A percentile compares a stretch with the other conserved stretches of the same genome.
Evolutionary conservation across 495 filamentous ascomycete species (phyloP).

Genomic region (Tuber aestivum): DNA sequence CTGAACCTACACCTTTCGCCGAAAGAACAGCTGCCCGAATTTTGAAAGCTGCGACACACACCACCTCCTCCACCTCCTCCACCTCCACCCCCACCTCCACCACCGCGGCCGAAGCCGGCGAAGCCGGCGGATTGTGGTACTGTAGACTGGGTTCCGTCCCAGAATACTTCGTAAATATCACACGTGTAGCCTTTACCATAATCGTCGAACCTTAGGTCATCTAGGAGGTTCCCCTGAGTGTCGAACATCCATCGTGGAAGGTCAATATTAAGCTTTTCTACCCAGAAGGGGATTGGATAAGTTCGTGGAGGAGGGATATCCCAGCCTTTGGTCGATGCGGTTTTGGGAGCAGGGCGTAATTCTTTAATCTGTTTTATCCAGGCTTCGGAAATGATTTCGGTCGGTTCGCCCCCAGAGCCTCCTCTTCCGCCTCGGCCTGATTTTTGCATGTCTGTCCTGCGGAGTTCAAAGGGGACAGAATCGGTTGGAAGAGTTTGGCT

Average conservation of each 20-base stretch:
- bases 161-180: constrained; percentile 25
- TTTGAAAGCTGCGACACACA: constrained; percentile 17
- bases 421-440: constrained; percentile 3
- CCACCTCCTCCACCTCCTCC: not conserved
- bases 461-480: not conserved
- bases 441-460: not conserved
- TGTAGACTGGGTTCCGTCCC: constrained; percentile 12
- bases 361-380: constrained; percentile 10
- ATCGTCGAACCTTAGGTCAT: constrained; percentile 31
- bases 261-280: not conserved
- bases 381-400: constrained; percentile 1
- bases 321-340: constrained; percentile 8
- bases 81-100: constrained; percentile 8
- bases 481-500: not conserved
- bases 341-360: not conserved
- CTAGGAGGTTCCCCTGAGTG: constrained; percentile 20
- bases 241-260: constrained; percentile 36
- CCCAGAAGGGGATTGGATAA: constrained; percentile 29
- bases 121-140: not conserved
- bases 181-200: constrained; percentile 16
- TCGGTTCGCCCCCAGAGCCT: not conserved
- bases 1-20: constrained; percentile 21
- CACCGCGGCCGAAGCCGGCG: constrained; percentile 10
- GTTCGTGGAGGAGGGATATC: constrained; percentile 6
- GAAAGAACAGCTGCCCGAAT: constrained; percentile 21